phyloP scores from a whole-genome alignment of 164 flowering plant species.

The Kalanchoe fedtschenkoi region DNA sequence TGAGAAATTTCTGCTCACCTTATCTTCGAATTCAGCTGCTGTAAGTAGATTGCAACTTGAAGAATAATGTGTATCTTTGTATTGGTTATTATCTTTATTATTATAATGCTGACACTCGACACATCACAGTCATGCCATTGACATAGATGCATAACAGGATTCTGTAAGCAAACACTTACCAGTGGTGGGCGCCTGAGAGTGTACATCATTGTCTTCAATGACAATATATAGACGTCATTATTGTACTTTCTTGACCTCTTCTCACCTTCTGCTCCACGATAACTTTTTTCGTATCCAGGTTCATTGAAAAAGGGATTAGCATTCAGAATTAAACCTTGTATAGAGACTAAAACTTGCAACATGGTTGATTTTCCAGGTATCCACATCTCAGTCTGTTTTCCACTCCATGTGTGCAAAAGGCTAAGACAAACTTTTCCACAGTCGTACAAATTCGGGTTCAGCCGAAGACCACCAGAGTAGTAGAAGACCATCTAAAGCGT shows the following conservation, averaged over 20 bases:
- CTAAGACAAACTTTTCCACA: slow-evolving; percentile 55
- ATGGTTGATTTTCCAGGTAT: slow-evolving; percentile 30
- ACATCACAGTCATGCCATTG: not conserved
- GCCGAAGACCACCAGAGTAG: slow-evolving; percentile 37
- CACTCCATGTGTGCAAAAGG: slow-evolving; percentile 42
- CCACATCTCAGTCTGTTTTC: slow-evolving; percentile 36
- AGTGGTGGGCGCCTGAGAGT: slow-evolving; percentile 34
- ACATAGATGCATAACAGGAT: not conserved
- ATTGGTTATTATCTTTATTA: no score
- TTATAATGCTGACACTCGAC: not conserved
- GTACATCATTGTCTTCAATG: slow-evolving; percentile 33
- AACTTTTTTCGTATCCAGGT: slow-evolving; percentile 23
- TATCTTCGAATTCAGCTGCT: no score
- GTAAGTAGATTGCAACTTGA: no score
- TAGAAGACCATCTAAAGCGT: slow-evolving; percentile 29
- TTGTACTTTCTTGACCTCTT: slow-evolving; percentile 21
- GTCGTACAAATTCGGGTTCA: slow-evolving; percentile 46
- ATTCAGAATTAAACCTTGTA: slow-evolving; percentile 39
- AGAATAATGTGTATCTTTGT: no score
- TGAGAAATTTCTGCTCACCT: no score
- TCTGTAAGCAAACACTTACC: no score
- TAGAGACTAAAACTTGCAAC: slow-evolving; percentile 45
- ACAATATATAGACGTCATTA: slow-evolving; percentile 19
- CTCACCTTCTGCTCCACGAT: slow-evolving; percentile 13
- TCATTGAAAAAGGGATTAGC: slow-evolving; percentile 36